Conservation (phyloP, 2,329 filamentous ascomycete genomes). For the Colletotrichum camelliae region DNA sequence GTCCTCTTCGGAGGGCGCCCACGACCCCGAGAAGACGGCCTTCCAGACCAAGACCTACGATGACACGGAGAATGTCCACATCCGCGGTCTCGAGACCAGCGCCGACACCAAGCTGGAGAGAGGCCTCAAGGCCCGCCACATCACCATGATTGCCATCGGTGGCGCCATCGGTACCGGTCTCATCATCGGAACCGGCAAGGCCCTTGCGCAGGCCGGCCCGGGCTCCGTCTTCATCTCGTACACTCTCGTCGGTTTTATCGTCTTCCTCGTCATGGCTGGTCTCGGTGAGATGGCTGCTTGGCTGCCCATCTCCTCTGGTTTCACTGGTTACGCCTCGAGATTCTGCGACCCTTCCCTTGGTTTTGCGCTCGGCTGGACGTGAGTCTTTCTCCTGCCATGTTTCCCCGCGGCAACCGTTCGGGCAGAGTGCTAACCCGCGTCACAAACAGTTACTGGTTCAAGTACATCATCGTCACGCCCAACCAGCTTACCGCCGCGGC, state of each 20-base stretch:
- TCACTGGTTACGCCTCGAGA: slow-evolving; percentile 80
- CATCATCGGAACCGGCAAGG: slow-evolving; percentile 71
- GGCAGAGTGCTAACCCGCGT: slow-evolving; percentile 72
- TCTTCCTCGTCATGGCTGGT: slow-evolving; percentile 82
- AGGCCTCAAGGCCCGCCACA: slow-evolving; percentile 60
- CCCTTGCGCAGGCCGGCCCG: slow-evolving; percentile 60
- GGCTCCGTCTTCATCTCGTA: slow-evolving; percentile 76
- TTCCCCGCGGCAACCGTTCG: not conserved
- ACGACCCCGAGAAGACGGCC: slow-evolving; percentile 29
- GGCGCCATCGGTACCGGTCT: slow-evolving; percentile 78
- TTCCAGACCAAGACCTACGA: slow-evolving; percentile 26
- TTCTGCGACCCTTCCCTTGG: slow-evolving; percentile 84
- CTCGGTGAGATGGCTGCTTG: slow-evolving; percentile 87
- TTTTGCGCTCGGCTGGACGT: slow-evolving; percentile 78
- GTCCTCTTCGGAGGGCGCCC: slow-evolving; percentile 28
- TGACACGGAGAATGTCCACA: slow-evolving; percentile 35
- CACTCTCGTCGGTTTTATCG: slow-evolving; percentile 70
- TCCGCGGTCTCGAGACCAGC: slow-evolving; percentile 55
- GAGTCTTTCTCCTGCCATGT: slow-evolving; percentile 32
- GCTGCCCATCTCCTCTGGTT: slow-evolving; percentile 79
- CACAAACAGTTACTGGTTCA: slow-evolving; percentile 61
- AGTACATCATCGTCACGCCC: slow-evolving; percentile 87
- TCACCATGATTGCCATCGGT: slow-evolving; percentile 71
- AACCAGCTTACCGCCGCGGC: slow-evolving; percentile 85
- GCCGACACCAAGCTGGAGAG: slow-evolving; percentile 54